Percentiles rank a stretch among this genome's conserved stretches.
These are phyloP conservation scores for Cryphonectria parasitica DNA, from an alignment of 2,329 filamentous ascomycete genomes.

Conservation along the genomic window DNA sequence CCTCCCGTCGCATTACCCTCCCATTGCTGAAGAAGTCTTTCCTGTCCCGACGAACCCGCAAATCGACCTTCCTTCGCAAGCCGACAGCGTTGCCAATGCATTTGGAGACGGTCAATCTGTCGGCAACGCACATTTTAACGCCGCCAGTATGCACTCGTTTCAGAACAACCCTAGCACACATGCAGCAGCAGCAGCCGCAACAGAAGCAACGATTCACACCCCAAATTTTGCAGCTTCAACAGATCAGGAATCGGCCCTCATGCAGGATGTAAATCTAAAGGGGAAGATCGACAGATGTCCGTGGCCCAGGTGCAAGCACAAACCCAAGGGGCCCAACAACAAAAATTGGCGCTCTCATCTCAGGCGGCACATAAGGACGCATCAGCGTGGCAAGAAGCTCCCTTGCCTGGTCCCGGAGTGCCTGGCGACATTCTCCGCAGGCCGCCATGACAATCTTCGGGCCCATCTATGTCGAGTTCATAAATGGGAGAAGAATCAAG, in stretches of 20 bases:
- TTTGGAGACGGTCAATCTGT: not conserved
- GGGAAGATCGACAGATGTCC: not conserved
- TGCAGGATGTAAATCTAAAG: too few relatives aligned
- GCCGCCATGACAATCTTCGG: slow-evolving; percentile 1
- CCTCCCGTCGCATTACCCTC: not conserved
- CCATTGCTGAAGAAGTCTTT: not conserved
- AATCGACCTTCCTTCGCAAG: not conserved
- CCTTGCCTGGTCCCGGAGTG: not conserved
- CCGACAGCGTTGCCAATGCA: not conserved
- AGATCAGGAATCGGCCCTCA: not conserved
- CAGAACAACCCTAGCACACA: not conserved
- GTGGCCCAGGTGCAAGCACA: not conserved
- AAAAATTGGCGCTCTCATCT: slow-evolving; percentile 9
- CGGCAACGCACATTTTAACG: not conserved
- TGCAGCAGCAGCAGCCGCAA: not conserved
- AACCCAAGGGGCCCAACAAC: not conserved
- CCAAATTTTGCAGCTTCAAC: not conserved
- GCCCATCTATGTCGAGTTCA: not conserved
- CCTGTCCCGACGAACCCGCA: not conserved
- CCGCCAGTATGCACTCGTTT: not conserved
- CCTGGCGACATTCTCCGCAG: not conserved
- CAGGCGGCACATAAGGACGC: slow-evolving; percentile 12
- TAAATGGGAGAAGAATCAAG: not conserved
- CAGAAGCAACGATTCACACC: not conserved
- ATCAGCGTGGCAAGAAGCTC: slow-evolving; percentile 11